A percentile compares a stretch with the other conserved stretches of the same genome.
These are phyloP conservation scores for Acanthamoeba royreba DNA, from an alignment of 208 protist genomes.

Conservation along the genomic window DNA sequence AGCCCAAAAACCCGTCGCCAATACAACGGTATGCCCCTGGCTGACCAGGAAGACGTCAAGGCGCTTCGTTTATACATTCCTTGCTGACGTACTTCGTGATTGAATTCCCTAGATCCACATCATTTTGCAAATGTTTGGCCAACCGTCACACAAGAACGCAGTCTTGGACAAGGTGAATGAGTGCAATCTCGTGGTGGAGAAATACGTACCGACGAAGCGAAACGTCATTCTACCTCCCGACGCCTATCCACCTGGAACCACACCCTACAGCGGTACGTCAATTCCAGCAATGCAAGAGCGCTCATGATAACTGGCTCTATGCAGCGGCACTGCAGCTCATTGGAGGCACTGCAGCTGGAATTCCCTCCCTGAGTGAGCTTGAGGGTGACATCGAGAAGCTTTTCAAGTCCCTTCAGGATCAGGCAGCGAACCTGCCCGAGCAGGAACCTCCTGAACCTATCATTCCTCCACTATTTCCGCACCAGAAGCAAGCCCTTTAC, in stretches of 20 bases:
- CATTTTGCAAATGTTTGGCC: background rate
- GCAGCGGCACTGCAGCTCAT: background rate
- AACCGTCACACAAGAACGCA: background rate
- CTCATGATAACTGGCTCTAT: no score
- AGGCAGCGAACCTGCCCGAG: background rate
- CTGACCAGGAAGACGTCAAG: no score
- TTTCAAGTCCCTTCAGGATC: background rate
- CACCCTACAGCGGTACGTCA: no score
- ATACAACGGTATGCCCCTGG: background rate
- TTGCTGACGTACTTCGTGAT: no score
- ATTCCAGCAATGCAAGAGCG: no score
- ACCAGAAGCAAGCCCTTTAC: slow-evolving; percentile 16
- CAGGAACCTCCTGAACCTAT: background rate
- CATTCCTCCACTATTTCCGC: background rate
- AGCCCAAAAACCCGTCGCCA: background rate
- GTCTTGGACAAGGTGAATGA: background rate
- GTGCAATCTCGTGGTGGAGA: background rate
- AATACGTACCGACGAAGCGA: background rate
- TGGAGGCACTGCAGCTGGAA: no score
- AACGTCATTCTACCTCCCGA: background rate
- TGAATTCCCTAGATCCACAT: slow-evolving; percentile 29
- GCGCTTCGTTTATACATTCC: no score
- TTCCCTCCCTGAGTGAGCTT: background rate
- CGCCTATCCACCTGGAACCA: no score
- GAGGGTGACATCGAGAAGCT: slow-evolving; percentile 5